A percentile compares a stretch with the other conserved stretches of the same genome.
Evolutionary conservation across 345 rosid species (phyloP).

Genomic region (Sonneratia alba): DNA sequence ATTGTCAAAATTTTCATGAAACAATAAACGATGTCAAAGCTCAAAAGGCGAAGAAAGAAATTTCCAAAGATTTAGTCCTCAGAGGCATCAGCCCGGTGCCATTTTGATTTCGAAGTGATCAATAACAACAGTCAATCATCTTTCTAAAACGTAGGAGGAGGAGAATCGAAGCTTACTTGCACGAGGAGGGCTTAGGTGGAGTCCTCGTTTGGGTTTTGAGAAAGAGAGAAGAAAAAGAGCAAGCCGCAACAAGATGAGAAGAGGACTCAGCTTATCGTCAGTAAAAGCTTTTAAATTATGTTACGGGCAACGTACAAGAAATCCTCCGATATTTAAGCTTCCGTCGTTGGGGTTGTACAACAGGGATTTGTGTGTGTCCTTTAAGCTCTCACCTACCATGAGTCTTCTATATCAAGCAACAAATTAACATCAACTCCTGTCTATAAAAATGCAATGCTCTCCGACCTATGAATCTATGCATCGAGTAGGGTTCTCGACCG

Average conservation of each 20-base stretch:
- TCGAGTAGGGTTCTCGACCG: neutral
- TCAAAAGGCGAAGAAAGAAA: neutral
- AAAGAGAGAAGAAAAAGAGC: neutral
- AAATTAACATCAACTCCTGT: neutral
- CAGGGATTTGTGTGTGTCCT: neutral
- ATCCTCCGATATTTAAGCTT: neutral
- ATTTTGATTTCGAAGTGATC: neutral
- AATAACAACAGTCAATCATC: neutral
- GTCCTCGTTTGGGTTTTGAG: slow-evolving; percentile 7
- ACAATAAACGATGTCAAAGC: neutral
- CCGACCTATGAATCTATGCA: neutral
- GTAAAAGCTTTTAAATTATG: neutral
- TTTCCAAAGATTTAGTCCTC: neutral
- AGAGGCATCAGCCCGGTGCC: neutral
- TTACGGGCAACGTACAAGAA: slow-evolving; percentile 1
- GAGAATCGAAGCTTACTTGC: slow-evolving; percentile 5
- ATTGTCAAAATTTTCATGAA: neutral
- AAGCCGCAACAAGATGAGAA: neutral
- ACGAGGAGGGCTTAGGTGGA: slow-evolving; percentile 3
- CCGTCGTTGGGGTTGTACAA: neutral
- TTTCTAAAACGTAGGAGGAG: neutral
- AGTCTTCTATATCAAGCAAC: slow-evolving; percentile 6
- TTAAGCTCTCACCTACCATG: slow-evolving; percentile 8
- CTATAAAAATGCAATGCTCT: neutral
- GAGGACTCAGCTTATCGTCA: neutral